Evolutionary conservation across 164 flowering plant species (phyloP).

Genomic region (Umbellularia californica): DNA sequence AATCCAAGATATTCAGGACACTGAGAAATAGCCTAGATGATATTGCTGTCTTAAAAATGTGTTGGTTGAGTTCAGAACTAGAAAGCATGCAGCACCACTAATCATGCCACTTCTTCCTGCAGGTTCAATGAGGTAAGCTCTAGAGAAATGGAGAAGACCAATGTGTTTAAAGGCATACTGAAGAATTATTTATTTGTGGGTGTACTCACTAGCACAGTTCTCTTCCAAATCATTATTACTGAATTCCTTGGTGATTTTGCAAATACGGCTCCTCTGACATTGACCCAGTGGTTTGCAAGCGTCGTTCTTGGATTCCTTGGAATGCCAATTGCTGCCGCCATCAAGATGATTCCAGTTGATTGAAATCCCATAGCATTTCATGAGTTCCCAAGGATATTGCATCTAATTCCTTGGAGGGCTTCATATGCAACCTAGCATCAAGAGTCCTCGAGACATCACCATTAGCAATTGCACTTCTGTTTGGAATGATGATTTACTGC

Average conservation of each 20-base stretch:
- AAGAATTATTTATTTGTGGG: slow-evolving; percentile 74
- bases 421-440: neutral
- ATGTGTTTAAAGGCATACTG: slow-evolving; percentile 73
- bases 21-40: too few relatives aligned
- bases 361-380: slow-evolving; percentile 23
- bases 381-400: neutral
- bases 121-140: slow-evolving; percentile 95
- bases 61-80: neutral
- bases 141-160: slow-evolving; percentile 88
- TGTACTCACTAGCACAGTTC: slow-evolving; percentile 56
- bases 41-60: too few relatives aligned
- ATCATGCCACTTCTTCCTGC: slow-evolving; percentile 15
- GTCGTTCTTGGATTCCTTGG: slow-evolving; percentile 70
- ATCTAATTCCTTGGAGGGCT: neutral
- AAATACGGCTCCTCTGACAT: slow-evolving; percentile 68
- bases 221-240: slow-evolving; percentile 74
- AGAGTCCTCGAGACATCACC: neutral
- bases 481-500: too few relatives aligned
- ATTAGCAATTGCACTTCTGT: too few relatives aligned
- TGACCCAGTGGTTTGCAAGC: slow-evolving; percentile 66
- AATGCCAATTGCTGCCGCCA: slow-evolving; percentile 82
- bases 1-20: too few relatives aligned
- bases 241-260: slow-evolving; percentile 82
- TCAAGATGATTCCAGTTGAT: slow-evolving; percentile 77
- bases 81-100: too few relatives aligned